These are phyloP conservation scores for Epichloe typhina DNA, from an alignment of 2,329 filamentous ascomycete genomes.

Conservation along the genomic window DNA sequence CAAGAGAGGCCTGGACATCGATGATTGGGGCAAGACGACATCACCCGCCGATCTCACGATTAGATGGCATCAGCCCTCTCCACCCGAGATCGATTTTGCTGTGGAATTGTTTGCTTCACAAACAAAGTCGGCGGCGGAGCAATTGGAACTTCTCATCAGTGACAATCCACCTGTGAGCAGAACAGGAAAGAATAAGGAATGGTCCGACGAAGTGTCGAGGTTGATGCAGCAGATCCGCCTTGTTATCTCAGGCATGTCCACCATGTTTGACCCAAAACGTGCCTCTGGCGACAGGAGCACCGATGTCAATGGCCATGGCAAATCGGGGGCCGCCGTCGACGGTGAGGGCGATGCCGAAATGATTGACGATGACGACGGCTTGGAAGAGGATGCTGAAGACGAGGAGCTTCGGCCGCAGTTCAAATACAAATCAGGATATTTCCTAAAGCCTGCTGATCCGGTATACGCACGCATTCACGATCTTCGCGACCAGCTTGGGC, in stretches of 20 bases:
- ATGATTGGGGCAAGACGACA: slow-evolving; percentile 75
- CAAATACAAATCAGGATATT: slow-evolving; percentile 77
- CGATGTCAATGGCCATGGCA: slow-evolving; percentile 24
- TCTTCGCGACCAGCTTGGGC: slow-evolving; percentile 67
- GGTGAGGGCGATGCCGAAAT: slow-evolving; percentile 40
- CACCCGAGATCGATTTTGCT: slow-evolving; percentile 75
- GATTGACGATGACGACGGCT: slow-evolving; percentile 34
- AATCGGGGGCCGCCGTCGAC: slow-evolving; percentile 27
- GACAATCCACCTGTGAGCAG: slow-evolving; percentile 72
- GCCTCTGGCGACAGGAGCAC: slow-evolving; percentile 43
- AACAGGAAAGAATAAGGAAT: slow-evolving; percentile 93
- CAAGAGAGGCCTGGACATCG: slow-evolving; percentile 55
- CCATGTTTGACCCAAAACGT: slow-evolving; percentile 71
- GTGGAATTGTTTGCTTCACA: slow-evolving; percentile 81
- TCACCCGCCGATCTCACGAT: slow-evolving; percentile 66
- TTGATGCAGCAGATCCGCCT: slow-evolving; percentile 79
- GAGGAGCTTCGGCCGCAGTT: slow-evolving; percentile 78
- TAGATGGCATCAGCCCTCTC: slow-evolving; percentile 77
- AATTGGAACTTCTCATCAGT: slow-evolving; percentile 67
- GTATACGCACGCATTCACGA: slow-evolving; percentile 68
- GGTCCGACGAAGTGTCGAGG: slow-evolving; percentile 91
- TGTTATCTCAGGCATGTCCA: slow-evolving; percentile 80
- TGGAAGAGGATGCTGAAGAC: slow-evolving; percentile 57
- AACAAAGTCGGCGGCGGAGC: slow-evolving; percentile 59
- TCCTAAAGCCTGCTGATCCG: slow-evolving; percentile 40